Percentiles rank a stretch among this genome's conserved stretches.
Conservation (phyloP, 2,329 filamentous ascomycete genomes). For the Cordyceps militaris region DNA sequence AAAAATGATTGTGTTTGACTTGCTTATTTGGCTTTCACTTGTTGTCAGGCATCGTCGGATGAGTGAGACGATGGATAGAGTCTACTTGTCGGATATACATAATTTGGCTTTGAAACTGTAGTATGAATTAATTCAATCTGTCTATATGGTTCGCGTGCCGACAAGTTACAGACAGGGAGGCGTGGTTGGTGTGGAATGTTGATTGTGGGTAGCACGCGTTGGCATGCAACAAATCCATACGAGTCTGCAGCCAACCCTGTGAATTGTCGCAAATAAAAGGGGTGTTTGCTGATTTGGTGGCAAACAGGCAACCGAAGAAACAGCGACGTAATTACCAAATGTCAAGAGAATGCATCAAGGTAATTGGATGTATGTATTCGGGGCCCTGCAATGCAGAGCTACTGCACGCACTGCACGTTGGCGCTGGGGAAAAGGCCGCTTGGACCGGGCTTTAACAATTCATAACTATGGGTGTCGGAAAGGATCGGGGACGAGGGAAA, state of each 20-base stretch:
- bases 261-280: background rate
- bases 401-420: background rate
- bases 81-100: background rate
- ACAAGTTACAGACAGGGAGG: too few species aligned
- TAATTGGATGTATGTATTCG: background rate
- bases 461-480: background rate
- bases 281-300: background rate
- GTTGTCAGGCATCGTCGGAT: background rate
- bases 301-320: background rate
- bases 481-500: constrained; percentile 4
- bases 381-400: background rate
- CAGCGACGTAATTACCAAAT: constrained; percentile 1
- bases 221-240: constrained; percentile 4
- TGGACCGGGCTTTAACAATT: background rate
- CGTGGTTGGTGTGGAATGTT: too few species aligned
- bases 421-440: background rate
- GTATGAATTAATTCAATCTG: constrained; percentile 1
- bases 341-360: constrained; percentile 2
- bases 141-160: background rate
- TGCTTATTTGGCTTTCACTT: background rate
- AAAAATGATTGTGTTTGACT: constrained; percentile 4
- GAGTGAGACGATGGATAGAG: background rate
- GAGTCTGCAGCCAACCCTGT: too few species aligned
- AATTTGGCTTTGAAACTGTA: background rate
- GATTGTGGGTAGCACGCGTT: background rate